phyloP scores from a whole-genome alignment of 129 eudicot species.

The Oenanthe sinensis region DNA sequence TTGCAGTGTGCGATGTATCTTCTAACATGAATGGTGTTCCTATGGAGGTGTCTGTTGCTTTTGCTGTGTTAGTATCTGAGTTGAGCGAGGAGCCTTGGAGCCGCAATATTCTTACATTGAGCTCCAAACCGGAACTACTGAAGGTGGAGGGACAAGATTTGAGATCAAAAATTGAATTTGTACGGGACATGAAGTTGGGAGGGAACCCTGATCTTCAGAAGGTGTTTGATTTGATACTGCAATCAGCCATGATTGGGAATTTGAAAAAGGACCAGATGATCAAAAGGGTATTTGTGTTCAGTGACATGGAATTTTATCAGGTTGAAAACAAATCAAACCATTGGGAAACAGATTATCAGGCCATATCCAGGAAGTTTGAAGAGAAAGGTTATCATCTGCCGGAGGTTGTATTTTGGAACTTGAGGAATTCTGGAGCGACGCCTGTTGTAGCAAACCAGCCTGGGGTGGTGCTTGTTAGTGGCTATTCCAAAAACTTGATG shows the following conservation, averaged over 20 bases:
- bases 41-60: neutral
- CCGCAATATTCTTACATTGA: neutral
- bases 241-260: neutral
- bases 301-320: slow-evolving; percentile 5
- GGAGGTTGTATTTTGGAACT: neutral
- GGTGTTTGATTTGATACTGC: neutral
- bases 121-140: neutral
- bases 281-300: neutral
- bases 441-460: neutral
- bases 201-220: neutral
- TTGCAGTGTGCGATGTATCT: slow-evolving; percentile 2
- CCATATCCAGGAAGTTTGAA: neutral
- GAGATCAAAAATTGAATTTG: neutral
- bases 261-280: neutral
- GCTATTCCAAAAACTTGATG: slow-evolving; percentile 4
- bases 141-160: neutral
- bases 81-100: slow-evolving; percentile 5
- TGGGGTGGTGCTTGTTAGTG: slow-evolving; percentile 3
- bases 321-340: neutral
- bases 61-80: neutral
- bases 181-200: neutral
- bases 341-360: neutral
- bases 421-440: neutral
- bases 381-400: neutral
- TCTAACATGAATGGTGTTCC: neutral